Evolutionary conservation across 2,329 filamentous ascomycete species (phyloP).

Genomic region (Thermomyces lanuginosus): DNA sequence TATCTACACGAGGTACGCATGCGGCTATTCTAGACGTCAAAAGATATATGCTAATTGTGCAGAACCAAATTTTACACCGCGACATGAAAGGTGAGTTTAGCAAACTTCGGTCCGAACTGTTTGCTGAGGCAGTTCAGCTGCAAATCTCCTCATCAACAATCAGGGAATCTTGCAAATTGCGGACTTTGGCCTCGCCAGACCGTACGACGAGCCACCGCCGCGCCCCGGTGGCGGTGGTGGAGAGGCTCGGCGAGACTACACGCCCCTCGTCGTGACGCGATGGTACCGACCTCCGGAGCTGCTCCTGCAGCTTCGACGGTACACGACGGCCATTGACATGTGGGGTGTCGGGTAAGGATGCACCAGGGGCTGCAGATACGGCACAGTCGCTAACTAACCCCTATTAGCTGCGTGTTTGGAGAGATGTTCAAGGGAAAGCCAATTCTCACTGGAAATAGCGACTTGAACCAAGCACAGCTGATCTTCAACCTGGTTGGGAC

Average conservation of each 20-base stretch:
- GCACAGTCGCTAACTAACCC: conserved; percentile 9
- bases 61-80: conserved; percentile 71
- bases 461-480: conserved; percentile 74
- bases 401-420: conserved; percentile 74
- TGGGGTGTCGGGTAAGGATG: conserved; percentile 79
- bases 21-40: conserved; percentile 2
- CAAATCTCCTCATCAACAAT: conserved; percentile 93
- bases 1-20: conserved; percentile 62
- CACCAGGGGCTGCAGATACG: not conserved
- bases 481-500: conserved; percentile 89
- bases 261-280: conserved; percentile 84
- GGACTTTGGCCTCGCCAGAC: conserved; percentile 85
- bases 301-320: conserved; percentile 68
- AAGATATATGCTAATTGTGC: conserved; percentile 8
- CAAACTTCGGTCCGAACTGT: conserved; percentile 1
- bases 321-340: conserved; percentile 95
- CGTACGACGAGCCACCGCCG: conserved; percentile 76
- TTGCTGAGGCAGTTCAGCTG: conserved; percentile 35
- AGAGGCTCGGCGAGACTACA: conserved; percentile 78
- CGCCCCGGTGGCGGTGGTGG: conserved; percentile 63
- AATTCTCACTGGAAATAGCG: conserved; percentile 78
- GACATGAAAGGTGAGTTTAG: conserved; percentile 62
- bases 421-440: conserved; percentile 94
- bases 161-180: conserved; percentile 86
- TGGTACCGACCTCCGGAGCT: conserved; percentile 96